Base-by-base conservation (phyloP, 441 rosid species). In the Aleurites moluccanus region DNA sequence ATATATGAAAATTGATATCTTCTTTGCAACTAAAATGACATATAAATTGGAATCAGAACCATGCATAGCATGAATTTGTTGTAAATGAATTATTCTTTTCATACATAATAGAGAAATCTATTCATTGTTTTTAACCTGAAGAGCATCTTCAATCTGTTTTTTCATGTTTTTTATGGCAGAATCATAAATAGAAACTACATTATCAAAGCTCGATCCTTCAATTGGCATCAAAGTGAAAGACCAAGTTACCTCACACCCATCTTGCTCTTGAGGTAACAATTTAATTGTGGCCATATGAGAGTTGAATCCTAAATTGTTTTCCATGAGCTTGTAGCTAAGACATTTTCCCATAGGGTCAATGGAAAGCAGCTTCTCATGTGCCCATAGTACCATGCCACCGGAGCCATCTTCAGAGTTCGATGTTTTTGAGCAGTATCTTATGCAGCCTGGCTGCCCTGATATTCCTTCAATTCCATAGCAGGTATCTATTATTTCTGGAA, bases 391-490 rank as follows among this genome's bases (percentile, higher is more conserved):
- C 10, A 13, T 28, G 20, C 28, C n/a, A 13, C 35, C 38, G 13
- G 63, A 59, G 13, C 63, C 18, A 27, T 59, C 38, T 2, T 13
- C 35, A 15, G 20, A 13, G 30, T 15, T 27, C 1, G 63, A 25
- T 27, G 18, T 8, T 15, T 28, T 60, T 4, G 64, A 15, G 30
- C 40, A 60, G 64, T 60, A 60, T 28, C 64, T 60, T 10, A 60
- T 60, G 64, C 64, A 60, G 64, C 64, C 64, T 13, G 64, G 40
- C 6, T 60, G 40, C 30, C 64, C 40, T 4, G 64, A 60, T 9
- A 14, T 60, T 2, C 64, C 64, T 60, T 60, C 64, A 14, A 60
- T 60, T 60, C 64, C 64, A 28, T 60, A 27, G 15, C 64, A 60
- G 30, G 64, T 60, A 14, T 28, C 40, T 14, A 28, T 60, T 6